Evolutionary conservation across 2,329 filamentous ascomycete species (phyloP), one percentile per base, ranked within the genome.

Genomic region (Tolypocladium tundrense): DNA sequence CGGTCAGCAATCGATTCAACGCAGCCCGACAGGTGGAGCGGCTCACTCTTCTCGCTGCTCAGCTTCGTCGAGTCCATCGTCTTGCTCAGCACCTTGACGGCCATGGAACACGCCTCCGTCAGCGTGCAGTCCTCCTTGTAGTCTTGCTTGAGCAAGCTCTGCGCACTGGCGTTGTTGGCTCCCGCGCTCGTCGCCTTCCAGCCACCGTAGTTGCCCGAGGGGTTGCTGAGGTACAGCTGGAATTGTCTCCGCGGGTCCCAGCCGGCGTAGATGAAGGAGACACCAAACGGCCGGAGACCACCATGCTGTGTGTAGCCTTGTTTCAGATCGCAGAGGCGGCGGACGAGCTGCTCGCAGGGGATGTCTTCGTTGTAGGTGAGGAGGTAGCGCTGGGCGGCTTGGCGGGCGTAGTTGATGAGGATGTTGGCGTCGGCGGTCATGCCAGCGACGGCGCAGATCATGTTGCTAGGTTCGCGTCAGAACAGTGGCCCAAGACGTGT

Each of bases 351-450:
- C 76, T 99, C 94, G 80, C 94, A 99, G 60, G 94, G 94, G 64
- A 99, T 99, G 72, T 99, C 94, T 88, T 97, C 92, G 81, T 97
- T 96, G 83, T 99, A 99, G 69, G 93, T 99, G 65, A 96, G 86
- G 73, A 99, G 93, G 78, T 99, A 97, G 71, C 88, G 86, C 79
- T 99, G 94, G 68, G 94, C 94, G 69, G 90, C 89, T 84, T 96
- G 91, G 68, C 94, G 91, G 73, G 94, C 95, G 77, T 95, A 97
- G 82, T 99, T 99, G 86, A 99, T 99, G 73, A 99, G 91, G 75
- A 99, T 99, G 81, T 99, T 99, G 75, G 94, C 94, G 73, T 99
- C 94, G 70, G 94, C 94, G 52, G 92, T 99, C 93, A 99, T 97
- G 72, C 94, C 94, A 68, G 94, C 94, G 60, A 99, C 94, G 61